phyloP scores from a whole-genome alignment of 305 asterid genomes.

The Andrographis paniculata region DNA sequence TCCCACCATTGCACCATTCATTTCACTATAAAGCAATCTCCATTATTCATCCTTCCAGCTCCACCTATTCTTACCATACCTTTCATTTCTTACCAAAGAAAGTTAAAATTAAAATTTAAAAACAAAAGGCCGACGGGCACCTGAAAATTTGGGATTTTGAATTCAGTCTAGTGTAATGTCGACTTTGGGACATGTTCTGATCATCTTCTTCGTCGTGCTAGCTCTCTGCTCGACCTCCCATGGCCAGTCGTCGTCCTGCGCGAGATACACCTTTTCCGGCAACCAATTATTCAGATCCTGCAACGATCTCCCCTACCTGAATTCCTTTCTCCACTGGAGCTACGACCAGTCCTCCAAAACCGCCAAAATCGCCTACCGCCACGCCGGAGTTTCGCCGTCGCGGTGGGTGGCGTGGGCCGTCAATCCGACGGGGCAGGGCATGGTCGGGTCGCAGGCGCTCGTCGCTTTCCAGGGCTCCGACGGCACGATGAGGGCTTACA shows the following conservation, averaged over 20 bases:
- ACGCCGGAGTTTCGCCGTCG: slow-evolving; percentile 37
- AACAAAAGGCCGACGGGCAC: too few species aligned
- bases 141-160: too few species aligned
- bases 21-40: too few species aligned
- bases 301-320: slow-evolving; percentile 52
- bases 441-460: slow-evolving; percentile 78
- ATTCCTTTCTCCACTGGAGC: slow-evolving; percentile 81
- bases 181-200: slow-evolving; percentile 19
- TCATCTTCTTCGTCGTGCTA: slow-evolving; percentile 25
- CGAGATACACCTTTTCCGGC: slow-evolving; percentile 46
- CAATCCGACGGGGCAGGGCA: slow-evolving; percentile 56
- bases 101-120: too few species aligned
- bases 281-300: slow-evolving; percentile 54
- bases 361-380: slow-evolving; percentile 54
- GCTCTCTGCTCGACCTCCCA: slow-evolving; percentile 25
- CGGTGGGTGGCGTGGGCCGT: slow-evolving; percentile 88
- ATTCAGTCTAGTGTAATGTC: too few species aligned
- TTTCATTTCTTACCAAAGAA: too few species aligned
- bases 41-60: too few species aligned
- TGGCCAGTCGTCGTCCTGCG: slow-evolving; percentile 68
- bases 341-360: slow-evolving; percentile 41
- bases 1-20: slow-evolving; percentile 29
- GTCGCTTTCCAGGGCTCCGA: slow-evolving; percentile 77
- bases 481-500: slow-evolving; percentile 63
- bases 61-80: too few species aligned